Base-by-base conservation (phyloP, 192 early-diverging fungal genomes). In the Lobosporangium transversale region DNA sequence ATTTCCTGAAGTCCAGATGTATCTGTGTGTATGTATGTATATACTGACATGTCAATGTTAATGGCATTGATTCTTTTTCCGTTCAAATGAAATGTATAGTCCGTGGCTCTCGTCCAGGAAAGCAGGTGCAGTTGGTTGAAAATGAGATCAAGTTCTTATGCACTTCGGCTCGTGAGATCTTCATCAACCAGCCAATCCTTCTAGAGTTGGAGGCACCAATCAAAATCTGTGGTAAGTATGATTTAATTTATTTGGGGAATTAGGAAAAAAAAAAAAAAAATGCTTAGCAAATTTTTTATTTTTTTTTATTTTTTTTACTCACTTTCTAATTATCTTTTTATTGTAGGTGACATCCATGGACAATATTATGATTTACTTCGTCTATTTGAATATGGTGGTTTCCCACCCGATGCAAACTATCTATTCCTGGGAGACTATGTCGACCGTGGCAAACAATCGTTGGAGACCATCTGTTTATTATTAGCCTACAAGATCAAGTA, bases 401-500 rank as follows among this genome's bases (percentile, higher is more conserved):
- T 95, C 83, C 96, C 96, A 21, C 95, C 95, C 0, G 93, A 97
- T 70, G 90, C 95, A 37, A 98, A 97, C 85, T 98, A 97, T 67
- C 88, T 98, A 47, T 98, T 98, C 80, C 81, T 98, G 79, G 96
- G 96, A 50, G 96, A 98, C 78, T 98, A 98, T 78, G 96, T 98
- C 51, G 96, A 98, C 79, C 87, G 96, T 62, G 96, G 96, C 54
- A 98, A 98, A 80, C 96, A 98, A 83, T 95, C 93, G 27, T 81
- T 98, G 52, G 96, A 98, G 81, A 98, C 96, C 14, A 98, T 98
- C 83, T 97, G 96, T 62, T 83, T 98, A 59, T 86, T 98, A 62
- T 85, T 98, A 33, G 95, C 95, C 30, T 98, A 98, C 89, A 98
- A 98, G 79, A 98, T 98, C 88, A 98, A 98, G 89, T 98, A 94